A percentile compares a stretch with the other conserved stretches of the same genome.
These are phyloP conservation scores for Thoreauomyces humboldtii DNA, from an alignment of 192 early-diverging fungal genomes.

Conservation along the genomic window DNA sequence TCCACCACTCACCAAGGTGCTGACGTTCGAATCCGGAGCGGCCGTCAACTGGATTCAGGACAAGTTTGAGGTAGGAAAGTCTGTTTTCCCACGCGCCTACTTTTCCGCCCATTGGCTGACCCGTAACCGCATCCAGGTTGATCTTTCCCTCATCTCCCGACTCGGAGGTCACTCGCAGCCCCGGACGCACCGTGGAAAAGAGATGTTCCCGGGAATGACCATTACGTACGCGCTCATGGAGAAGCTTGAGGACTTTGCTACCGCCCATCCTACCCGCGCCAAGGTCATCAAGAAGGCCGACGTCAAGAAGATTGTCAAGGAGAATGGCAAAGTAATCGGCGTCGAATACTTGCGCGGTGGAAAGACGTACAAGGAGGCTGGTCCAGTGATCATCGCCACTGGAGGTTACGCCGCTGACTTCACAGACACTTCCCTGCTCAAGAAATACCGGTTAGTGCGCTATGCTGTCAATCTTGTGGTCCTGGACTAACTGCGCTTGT, in stretches of 20 bases:
- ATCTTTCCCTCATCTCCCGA: conserved; percentile 83
- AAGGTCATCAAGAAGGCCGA: conserved; percentile 80
- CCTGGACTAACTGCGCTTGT: not conserved
- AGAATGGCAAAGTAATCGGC: conserved; percentile 71
- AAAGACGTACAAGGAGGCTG: conserved; percentile 59
- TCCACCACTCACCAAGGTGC: conserved; percentile 76
- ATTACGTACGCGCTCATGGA: conserved; percentile 90
- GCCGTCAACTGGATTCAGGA: conserved; percentile 94
- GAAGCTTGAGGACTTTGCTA: conserved; percentile 69
- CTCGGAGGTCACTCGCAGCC: conserved; percentile 90
- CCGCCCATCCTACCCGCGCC: conserved; percentile 66
- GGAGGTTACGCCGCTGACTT: conserved; percentile 96
- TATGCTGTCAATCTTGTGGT: not conserved
- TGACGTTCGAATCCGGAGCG: conserved; percentile 79
- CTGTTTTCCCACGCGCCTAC: too few relatives aligned
- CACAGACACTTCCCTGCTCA: conserved; percentile 68
- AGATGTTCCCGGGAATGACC: conserved; percentile 78
- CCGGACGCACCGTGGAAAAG: conserved; percentile 86
- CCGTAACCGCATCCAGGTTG: too few relatives aligned
- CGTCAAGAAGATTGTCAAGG: conserved; percentile 70
- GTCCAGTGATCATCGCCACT: conserved; percentile 86
- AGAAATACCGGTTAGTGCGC: conserved; percentile 68
- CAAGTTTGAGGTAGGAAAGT: too few relatives aligned
- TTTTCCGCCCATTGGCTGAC: too few relatives aligned
- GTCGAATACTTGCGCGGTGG: conserved; percentile 70